These are phyloP conservation scores for Suhomyces ambrosiae DNA, from an alignment of 1,139 yeast species.

Conservation along the genomic window DNA sequence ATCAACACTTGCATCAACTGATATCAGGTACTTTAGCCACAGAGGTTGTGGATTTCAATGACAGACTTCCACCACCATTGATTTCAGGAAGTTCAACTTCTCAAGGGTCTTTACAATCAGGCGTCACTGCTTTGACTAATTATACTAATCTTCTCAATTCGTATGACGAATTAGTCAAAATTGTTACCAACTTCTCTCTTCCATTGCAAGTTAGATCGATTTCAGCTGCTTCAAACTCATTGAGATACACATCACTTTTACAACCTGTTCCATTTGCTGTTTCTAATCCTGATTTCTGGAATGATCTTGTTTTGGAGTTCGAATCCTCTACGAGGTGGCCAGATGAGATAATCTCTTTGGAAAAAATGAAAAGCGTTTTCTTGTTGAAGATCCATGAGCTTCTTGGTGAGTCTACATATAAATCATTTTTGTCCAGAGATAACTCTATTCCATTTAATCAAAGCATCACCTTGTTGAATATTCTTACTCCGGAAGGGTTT, in stretches of 20 bases:
- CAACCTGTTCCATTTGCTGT: conserved; percentile 84
- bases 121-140: conserved; percentile 51
- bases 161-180: conserved; percentile 65
- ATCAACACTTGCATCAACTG: conserved; percentile 60
- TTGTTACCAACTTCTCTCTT: conserved; percentile 54
- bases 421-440: conserved; percentile 61
- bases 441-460: conserved; percentile 67
- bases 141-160: conserved; percentile 62
- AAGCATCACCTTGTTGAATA: conserved; percentile 57
- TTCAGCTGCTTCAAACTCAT: conserved; percentile 68
- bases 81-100: conserved; percentile 21
- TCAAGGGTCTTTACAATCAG: conserved; percentile 56
- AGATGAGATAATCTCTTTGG: conserved; percentile 81
- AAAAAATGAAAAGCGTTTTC: conserved; percentile 88
- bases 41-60: conserved; percentile 47
- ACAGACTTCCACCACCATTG: conserved; percentile 60
- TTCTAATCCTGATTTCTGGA: conserved; percentile 78
- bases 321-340: conserved; percentile 96
- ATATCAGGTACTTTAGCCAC: conserved; percentile 44
- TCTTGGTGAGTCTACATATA: conserved; percentile 55
- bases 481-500: conserved; percentile 84
- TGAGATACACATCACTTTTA: conserved; percentile 72
- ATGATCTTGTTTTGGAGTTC: conserved; percentile 79
- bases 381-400: conserved; percentile 69
- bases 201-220: conserved; percentile 76